Evolutionary conservation across 148 eudicot genomes (phyloP), one percentile per base, ranked within the genome.

Genomic region (Gaultheria prostrata): DNA sequence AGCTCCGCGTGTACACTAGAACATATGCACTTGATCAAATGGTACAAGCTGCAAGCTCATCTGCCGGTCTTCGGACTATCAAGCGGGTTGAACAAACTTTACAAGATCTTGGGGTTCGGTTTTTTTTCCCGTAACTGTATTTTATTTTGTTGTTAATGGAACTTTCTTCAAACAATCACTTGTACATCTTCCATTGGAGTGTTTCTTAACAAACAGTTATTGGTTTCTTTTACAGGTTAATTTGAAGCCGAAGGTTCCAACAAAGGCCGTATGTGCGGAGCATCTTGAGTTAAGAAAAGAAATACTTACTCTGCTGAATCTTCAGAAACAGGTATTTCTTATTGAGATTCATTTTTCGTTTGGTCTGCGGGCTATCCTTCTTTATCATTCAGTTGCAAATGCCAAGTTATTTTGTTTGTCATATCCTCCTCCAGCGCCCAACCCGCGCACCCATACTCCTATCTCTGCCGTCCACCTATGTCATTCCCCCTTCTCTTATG

Each of bases 81-180:
- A 97, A 97, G 84, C 92, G 98, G 48, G 96, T 93, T 85, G 99
- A 97, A 82, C 97, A 97, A 86, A 93, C 95, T 83, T 92, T 97
- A 88, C 98, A 95, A 90, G 99, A 97, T 85, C 98, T 97, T 80
- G 98, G 95, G 98, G 99, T 97, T 82, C 83, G 95, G 95, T 90
- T 76, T 87, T 83, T 83, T 15, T 71, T 86, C 79, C 65, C 80
- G 82, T 45, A 50, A 24, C 69, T 80, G 30, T 32, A 26, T 72
- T 3, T 45, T 49, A 51, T 71, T 67, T 30, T 76, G 54, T 45
- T 13, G 15, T 1, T 20, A 26, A 76, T 21, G 6, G 33, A 12
- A 18, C 35, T 51, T 51, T 24, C 14, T 8, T 51, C 8, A 49
- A 26, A 56, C 11, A 13, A 3, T 50, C 61, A 51, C 61, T 53